Evolutionary conservation across 129 eudicot genomes (phyloP).

Genomic region (Pseudognaphalium luteoalbum): DNA sequence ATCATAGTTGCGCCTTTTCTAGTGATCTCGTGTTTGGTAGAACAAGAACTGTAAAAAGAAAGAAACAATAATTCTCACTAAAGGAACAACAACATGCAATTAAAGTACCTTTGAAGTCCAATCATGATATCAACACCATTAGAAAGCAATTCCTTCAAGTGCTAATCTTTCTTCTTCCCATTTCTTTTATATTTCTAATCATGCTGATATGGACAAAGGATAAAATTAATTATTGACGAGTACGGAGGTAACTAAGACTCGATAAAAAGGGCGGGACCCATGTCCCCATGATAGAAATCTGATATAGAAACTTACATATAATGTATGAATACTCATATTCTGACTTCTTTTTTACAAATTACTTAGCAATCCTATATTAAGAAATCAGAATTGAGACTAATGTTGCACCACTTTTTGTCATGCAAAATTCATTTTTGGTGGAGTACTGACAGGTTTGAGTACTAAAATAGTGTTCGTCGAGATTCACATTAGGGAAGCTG

Average conservation of each 20-base stretch:
- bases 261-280: not conserved
- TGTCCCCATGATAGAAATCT: not conserved
- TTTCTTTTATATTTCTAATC: slow-evolving; percentile 7
- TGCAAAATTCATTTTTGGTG: not conserved
- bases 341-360: not conserved
- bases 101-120: slow-evolving; percentile 43
- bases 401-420: not conserved
- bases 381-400: not conserved
- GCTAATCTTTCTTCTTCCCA: slow-evolving; percentile 29
- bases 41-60: slow-evolving; percentile 18
- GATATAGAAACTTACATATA: no score
- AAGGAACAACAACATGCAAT: slow-evolving; percentile 31
- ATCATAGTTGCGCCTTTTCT: slow-evolving; percentile 19
- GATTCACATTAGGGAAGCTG: not conserved
- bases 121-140: slow-evolving; percentile 36
- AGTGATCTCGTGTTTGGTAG: slow-evolving; percentile 33
- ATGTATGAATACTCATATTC: no score
- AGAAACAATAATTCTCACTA: slow-evolving; percentile 23
- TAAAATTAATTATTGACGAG: slow-evolving; percentile 20
- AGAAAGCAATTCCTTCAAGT: slow-evolving; percentile 32
- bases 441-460: not conserved
- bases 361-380: not conserved
- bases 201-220: slow-evolving; percentile 34
- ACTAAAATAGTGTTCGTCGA: not conserved
- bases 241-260: not conserved